phyloP scores from a whole-genome alignment of 139 green algal species.

The Asterochloris sp. region DNA sequence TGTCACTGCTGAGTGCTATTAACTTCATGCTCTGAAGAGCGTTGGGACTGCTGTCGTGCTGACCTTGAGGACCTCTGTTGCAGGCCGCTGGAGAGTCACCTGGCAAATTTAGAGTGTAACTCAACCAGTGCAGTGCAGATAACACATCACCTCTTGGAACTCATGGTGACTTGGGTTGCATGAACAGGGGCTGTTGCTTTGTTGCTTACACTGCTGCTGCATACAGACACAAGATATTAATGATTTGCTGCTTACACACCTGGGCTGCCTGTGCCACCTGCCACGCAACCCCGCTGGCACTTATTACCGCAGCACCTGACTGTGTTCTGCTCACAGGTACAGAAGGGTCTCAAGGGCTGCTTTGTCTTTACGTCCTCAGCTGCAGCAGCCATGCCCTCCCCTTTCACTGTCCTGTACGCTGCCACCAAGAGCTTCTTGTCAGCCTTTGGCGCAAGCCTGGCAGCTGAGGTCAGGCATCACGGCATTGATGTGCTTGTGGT shows the following conservation, averaged over 20 bases:
- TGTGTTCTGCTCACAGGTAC: conserved; percentile 35
- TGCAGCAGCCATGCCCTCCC: conserved; percentile 75
- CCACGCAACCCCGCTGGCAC: too few species aligned
- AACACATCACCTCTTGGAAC: conserved; percentile 84
- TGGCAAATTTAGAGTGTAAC: conserved; percentile 94
- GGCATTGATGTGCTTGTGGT: conserved; percentile 94
- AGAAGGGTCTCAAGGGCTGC: conserved; percentile 74
- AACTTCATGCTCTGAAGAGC: background rate
- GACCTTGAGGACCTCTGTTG: background rate
- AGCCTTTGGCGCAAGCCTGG: conserved; percentile 83
- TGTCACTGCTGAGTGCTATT: background rate
- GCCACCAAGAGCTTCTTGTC: conserved; percentile 88
- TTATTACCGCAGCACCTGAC: background rate
- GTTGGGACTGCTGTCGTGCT: too few species aligned
- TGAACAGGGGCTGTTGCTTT: too few species aligned
- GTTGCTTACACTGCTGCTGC: background rate
- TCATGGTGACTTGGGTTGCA: conserved; percentile 59
- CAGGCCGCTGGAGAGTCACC: conserved; percentile 63
- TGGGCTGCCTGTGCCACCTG: too few species aligned
- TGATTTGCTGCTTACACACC: too few species aligned
- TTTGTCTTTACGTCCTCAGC: conserved; percentile 89
- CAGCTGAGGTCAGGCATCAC: conserved; percentile 72
- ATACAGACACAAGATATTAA: background rate
- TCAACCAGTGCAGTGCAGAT: conserved; percentile 76
- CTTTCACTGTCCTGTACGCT: conserved; percentile 84